Conservation (phyloP, 2,329 filamentous ascomycete species). For the Colletotrichum orbiculare region DNA sequence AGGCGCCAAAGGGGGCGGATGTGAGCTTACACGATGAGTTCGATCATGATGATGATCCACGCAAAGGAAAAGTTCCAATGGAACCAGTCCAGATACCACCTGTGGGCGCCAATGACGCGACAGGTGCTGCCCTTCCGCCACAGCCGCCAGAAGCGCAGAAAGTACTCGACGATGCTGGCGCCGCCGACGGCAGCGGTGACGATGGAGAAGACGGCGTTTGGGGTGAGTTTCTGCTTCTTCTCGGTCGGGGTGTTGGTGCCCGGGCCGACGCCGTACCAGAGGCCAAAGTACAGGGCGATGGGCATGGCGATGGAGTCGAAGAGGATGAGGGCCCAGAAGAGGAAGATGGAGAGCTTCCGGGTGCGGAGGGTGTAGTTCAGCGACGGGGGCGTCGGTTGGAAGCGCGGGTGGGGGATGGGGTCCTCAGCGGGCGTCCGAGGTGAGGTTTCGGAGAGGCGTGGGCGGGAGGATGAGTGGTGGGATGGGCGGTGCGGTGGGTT, state of each 20-base stretch:
- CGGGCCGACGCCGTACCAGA: constrained; percentile 63
- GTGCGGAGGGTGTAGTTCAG: constrained; percentile 38
- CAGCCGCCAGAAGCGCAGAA: constrained; percentile 62
- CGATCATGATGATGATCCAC: constrained; percentile 67
- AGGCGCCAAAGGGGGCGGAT: neutral
- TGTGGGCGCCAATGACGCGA: constrained; percentile 51
- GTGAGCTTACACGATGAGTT: constrained; percentile 57
- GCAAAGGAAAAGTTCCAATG: constrained; percentile 66
- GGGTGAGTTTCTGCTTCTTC: constrained; percentile 39
- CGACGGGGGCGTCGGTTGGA: constrained; percentile 30
- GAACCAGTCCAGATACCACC: constrained; percentile 62
- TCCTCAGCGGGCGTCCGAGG: neutral
- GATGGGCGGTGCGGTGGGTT: constrained; percentile 8
- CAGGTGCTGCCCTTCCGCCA: constrained; percentile 63
- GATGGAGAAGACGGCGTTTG: constrained; percentile 59
- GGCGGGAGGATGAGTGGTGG: constrained; percentile 5
- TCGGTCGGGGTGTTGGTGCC: constrained; percentile 49
- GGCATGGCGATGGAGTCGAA: constrained; percentile 69
- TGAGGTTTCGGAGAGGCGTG: neutral
- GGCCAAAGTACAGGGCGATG: constrained; percentile 68
- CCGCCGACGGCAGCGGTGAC: constrained; percentile 63
- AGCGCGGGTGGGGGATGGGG: neutral
- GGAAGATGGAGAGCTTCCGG: constrained; percentile 64
- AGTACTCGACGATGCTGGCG: constrained; percentile 65
- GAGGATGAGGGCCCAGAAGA: constrained; percentile 70